These are phyloP conservation scores for Parathielavia appendiculata DNA, from an alignment of 495 filamentous ascomycete species.

Conservation along the genomic window DNA sequence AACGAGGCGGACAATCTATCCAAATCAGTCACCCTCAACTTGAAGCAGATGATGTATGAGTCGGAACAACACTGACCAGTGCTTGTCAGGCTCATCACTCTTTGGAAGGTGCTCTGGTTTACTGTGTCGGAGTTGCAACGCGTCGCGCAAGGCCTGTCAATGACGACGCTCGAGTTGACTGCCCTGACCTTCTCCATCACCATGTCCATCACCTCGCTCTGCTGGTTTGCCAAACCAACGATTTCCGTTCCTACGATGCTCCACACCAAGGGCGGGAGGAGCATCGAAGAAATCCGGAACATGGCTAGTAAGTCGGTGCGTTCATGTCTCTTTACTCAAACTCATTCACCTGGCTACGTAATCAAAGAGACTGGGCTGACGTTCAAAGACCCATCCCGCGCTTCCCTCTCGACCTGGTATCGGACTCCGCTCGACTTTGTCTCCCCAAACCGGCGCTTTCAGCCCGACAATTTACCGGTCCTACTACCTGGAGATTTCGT, in stretches of 20 bases:
- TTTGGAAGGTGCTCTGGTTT: constrained; percentile 18
- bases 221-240: constrained; percentile 19
- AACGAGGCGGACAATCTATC: constrained; percentile 23
- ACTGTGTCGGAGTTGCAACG: constrained; percentile 16
- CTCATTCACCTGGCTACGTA: not conserved
- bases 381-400: constrained; percentile 9
- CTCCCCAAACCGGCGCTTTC: constrained; percentile 1
- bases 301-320: constrained; percentile 11
- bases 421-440: constrained; percentile 20
- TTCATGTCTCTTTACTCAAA: not conserved
- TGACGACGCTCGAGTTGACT: constrained; percentile 20
- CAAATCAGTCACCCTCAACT: constrained; percentile 1
- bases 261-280: constrained; percentile 1
- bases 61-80: not conserved
- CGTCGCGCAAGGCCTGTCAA: constrained; percentile 10
- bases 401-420: constrained; percentile 16
- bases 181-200: constrained; percentile 18
- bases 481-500: constrained; percentile 12
- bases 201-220: constrained; percentile 15
- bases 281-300: constrained; percentile 10
- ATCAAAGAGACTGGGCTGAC: not conserved
- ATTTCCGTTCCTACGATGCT: constrained; percentile 1
- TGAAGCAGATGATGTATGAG: too few species aligned
- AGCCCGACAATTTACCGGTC: constrained; percentile 12
- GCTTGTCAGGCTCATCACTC: constrained; percentile 3